Base-by-base conservation (phyloP, 179 eudicot species). In the Pouteria campechiana region DNA sequence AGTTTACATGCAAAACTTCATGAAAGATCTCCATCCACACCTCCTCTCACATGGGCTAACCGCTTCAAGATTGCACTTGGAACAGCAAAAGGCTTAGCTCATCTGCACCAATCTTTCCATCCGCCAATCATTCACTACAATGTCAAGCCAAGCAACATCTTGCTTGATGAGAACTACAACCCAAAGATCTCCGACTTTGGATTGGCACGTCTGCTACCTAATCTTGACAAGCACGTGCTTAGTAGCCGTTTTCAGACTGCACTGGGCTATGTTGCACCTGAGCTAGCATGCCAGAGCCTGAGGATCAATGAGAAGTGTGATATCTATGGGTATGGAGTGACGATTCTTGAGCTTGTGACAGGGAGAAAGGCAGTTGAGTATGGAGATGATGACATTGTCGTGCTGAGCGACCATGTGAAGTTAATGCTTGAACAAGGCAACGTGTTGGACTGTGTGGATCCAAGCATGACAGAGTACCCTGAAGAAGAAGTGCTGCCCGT, bases 261-360 rank as follows among this genome's bases (percentile, higher is more conserved):
- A 32, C 51, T 72, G 15, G 99, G 99, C 0, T 92, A 92, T 47
- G 77, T 80, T 39, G 99, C 94, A 1, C 99, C 99, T 0, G 99
- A 92, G 59, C 30, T 92, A 25, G 83, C 93, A 0, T 92, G 99
- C 63, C 92, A 80, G 70, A 83, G 92, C 69, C 45, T 80, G 23
- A 71, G 93, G 56, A 82, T 92, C 25, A 80, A 80, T 5, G 99
- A 92, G 48, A 92, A 92, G 34, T 87, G 99, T 25, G 99, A 92
- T 13, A 78, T 92, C 0, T 92, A 72, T 39, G 86, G 96, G 4
- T 92, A 68, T 7, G 99, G 99, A 0, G 83, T 88, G 6, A 35
- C 83, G 69, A 61, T 74, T 0, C 83, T 92, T 7, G 99, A 87
- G 63, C 55, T 87, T 1, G 77, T 92, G 44, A 83, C 99, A 4